Evolutionary conservation across 164 flowering plant genomes (phyloP), one percentile per base, ranked within the genome.

Genomic region (Nymphaea colorata): DNA sequence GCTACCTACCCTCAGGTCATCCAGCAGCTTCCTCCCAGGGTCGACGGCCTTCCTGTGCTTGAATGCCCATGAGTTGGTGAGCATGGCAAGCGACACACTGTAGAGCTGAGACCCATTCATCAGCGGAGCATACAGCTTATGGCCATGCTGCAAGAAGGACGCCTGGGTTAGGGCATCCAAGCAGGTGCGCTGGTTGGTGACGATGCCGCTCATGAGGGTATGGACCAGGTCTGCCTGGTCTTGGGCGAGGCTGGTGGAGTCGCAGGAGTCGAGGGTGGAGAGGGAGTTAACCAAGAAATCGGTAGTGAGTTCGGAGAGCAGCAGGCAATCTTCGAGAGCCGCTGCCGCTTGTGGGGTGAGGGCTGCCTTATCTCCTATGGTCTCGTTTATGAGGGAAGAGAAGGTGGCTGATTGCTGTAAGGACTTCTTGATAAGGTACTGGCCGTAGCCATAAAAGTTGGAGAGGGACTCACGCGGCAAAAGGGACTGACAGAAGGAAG

Each of bases 151-250:
- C 65, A 42, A 69, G 55, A 70, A 66, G 2, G 73, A 70, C 0
- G 70, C 43, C 8, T 70, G 16, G 14, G 36, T 17, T 3, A 79
- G 63, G 8, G 79, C 79, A 4, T 79, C 79, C 3, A 76, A 41
- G 60, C 81, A 79, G 0, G 81, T 79, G n/a, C 73, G 79, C n/a
- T 75, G 78, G 77, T 76, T 79, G 44, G 81, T 79, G 6, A 79
- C 59, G 6, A 76, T 59, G 41, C 75, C 77, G 47, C 79, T 79
- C 14, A 79, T 81, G 51, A 74, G 18, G 16, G 83, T 70, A 45
- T 80, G 83, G 2, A 80, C 65, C n/a, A 76, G 75, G 3, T 76
- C 79, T 8, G 59, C 59, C 10, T 55, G 59, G 41, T 79, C 66
- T 5, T 70, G 51, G 8, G 12, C 6, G 4, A 14, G 43, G 0